phyloP scores from a whole-genome alignment of 2,329 filamentous ascomycete species.

The Verticillium albo-atrum region DNA sequence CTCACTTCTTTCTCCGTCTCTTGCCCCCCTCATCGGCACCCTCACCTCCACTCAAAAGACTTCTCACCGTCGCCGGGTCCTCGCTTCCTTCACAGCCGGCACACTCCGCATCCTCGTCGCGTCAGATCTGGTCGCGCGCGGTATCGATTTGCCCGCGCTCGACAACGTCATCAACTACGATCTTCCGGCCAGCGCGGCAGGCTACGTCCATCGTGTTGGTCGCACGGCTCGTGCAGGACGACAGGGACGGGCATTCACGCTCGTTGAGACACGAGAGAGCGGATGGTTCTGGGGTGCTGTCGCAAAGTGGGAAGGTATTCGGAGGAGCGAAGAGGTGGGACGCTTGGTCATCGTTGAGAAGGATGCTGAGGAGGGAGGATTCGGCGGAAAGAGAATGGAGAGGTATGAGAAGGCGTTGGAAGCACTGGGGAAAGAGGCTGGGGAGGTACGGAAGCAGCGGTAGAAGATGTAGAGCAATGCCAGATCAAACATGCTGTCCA shows the following conservation, averaged over 20 bases:
- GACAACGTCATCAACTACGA: constrained; percentile 93
- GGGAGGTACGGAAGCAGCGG: constrained; percentile 17
- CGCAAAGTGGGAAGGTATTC: constrained; percentile 50
- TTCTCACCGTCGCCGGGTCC: constrained; percentile 60
- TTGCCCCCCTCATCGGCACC: constrained; percentile 57
- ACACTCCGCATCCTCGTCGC: constrained; percentile 75
- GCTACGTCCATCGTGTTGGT: constrained; percentile 88
- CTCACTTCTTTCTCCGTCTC: constrained; percentile 56
- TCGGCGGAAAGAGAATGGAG: constrained; percentile 40
- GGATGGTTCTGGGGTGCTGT: constrained; percentile 91
- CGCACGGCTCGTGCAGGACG: constrained; percentile 81
- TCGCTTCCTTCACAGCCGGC: constrained; percentile 59
- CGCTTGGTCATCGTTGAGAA: constrained; percentile 35
- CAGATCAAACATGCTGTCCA: no score
- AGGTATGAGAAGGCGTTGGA: constrained; percentile 55
- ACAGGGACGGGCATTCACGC: constrained; percentile 75
- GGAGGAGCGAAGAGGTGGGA: constrained; percentile 39
- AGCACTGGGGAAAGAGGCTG: constrained; percentile 58
- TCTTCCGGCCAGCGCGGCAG: constrained; percentile 72
- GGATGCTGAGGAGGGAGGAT: constrained; percentile 28
- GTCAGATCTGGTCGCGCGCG: constrained; percentile 88
- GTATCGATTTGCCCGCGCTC: constrained; percentile 75
- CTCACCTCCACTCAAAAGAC: constrained; percentile 77
- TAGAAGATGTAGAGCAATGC: constrained; percentile 1
- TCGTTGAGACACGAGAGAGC: constrained; percentile 77